Evolutionary conservation across 2,329 filamentous ascomycete species (phyloP).

Genomic region (Trichoderma atrobrunneum): DNA sequence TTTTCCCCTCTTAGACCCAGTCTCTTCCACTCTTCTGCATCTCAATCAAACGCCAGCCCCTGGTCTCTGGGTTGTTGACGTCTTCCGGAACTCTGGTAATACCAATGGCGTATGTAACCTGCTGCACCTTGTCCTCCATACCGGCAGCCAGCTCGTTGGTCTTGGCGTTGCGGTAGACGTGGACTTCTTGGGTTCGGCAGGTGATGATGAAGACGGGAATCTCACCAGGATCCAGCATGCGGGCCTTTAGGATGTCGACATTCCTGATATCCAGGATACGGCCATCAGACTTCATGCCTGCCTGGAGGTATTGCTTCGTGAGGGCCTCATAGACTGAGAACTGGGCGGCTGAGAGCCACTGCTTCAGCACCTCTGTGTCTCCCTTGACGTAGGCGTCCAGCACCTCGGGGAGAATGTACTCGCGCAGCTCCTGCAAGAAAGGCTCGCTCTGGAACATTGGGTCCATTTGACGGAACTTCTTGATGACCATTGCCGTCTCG

Average conservation of each 20-base stretch:
- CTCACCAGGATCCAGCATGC: slow-evolving; percentile 80
- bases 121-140: slow-evolving; percentile 98
- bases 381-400: slow-evolving; percentile 98
- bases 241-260: slow-evolving; percentile 80
- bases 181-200: slow-evolving; percentile 94
- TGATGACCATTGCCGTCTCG: slow-evolving; percentile 95
- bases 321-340: slow-evolving; percentile 97
- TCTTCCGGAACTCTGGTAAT: slow-evolving; percentile 92
- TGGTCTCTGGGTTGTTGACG: slow-evolving; percentile 93
- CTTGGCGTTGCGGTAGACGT: slow-evolving; percentile 93
- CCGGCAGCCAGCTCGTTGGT: slow-evolving; percentile 84
- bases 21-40: slow-evolving; percentile 97
- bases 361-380: slow-evolving; percentile 82
- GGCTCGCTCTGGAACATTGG: slow-evolving; percentile 92
- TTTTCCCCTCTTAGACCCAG: slow-evolving; percentile 52
- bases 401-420: slow-evolving; percentile 96
- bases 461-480: slow-evolving; percentile 96
- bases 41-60: slow-evolving; percentile 96
- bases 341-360: slow-evolving; percentile 95
- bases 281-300: slow-evolving; percentile 90
- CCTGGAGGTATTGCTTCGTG: slow-evolving; percentile 91
- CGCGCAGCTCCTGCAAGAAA: slow-evolving; percentile 90
- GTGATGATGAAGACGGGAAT: slow-evolving; percentile 96
- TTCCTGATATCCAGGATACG: slow-evolving; percentile 92
- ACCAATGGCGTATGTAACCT: slow-evolving; percentile 97